These are phyloP conservation scores for Tremella fuciformis DNA, from an alignment of 768 basidiomycete species.

Conservation along the genomic window DNA sequence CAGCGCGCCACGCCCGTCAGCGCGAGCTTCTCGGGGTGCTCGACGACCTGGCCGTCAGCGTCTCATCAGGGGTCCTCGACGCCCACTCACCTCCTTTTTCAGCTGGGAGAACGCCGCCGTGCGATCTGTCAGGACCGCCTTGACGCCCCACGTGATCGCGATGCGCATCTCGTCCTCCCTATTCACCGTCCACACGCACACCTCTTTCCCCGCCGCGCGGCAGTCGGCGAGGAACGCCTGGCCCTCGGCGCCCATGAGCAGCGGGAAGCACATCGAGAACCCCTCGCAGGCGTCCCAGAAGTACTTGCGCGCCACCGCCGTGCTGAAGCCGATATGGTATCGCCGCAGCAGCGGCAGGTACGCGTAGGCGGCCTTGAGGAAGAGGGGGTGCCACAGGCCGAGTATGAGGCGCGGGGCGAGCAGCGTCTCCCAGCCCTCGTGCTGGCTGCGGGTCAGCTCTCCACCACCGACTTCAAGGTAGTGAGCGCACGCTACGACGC, in stretches of 20 bases:
- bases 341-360: constrained; percentile 47
- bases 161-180: constrained; percentile 47
- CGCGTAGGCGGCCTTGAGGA: constrained; percentile 44
- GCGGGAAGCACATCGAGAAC: constrained; percentile 48
- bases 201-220: constrained; percentile 44
- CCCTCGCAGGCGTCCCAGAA: constrained; percentile 52
- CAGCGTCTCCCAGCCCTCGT: constrained; percentile 32
- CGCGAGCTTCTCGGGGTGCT: constrained; percentile 30
- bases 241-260: constrained; percentile 45
- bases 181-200: constrained; percentile 53
- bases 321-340: constrained; percentile 51
- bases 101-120: constrained; percentile 40
- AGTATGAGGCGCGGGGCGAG: constrained; percentile 51
- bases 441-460: constrained; percentile 14
- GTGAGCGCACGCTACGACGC: constrained; percentile 38
- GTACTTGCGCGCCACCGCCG: constrained; percentile 43
- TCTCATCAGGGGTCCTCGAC: neutral
- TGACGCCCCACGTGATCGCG: constrained; percentile 48
- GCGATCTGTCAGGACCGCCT: constrained; percentile 50
- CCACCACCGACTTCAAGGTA: neutral
- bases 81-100: constrained; percentile 41
- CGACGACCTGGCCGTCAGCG: constrained; percentile 30
- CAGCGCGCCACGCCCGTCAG: constrained; percentile 25
- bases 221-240: constrained; percentile 50
- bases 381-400: constrained; percentile 53